These are phyloP conservation scores for Neonothopanus nambi DNA, from an alignment of 1,284 basidiomycete species.

Conservation along the genomic window DNA sequence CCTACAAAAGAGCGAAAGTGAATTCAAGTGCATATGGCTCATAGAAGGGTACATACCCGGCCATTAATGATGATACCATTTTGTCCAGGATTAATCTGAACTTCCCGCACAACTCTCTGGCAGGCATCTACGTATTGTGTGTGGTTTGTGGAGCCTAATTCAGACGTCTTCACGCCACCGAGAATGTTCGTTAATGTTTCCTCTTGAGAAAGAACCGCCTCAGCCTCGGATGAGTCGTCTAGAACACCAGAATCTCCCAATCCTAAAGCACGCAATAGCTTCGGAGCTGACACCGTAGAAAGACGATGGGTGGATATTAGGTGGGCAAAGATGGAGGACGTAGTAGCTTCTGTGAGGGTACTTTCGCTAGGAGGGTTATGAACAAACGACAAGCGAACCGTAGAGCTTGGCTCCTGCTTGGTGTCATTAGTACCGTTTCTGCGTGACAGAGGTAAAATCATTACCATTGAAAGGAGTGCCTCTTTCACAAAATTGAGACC, in stretches of 20 bases:
- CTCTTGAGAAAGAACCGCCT: conserved; percentile 38
- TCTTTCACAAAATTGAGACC: conserved; percentile 61
- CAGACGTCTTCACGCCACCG: conserved; percentile 33
- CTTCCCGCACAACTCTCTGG: conserved; percentile 45
- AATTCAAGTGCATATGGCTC: background rate
- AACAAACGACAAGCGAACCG: conserved; percentile 61
- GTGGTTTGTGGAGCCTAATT: conserved; percentile 37
- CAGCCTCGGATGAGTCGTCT: conserved; percentile 24
- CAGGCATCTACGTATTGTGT: conserved; percentile 42
- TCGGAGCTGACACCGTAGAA: conserved; percentile 35
- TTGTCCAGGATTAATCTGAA: conserved; percentile 60
- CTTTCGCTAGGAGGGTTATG: conserved; percentile 50
- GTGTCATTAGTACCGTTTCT: background rate
- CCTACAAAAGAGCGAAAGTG: conserved; percentile 44
- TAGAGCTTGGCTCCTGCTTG: conserved; percentile 41
- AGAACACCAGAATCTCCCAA: conserved; percentile 19
- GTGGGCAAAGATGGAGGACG: conserved; percentile 48
- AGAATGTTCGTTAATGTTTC: conserved; percentile 36
- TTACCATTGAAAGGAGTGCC: conserved; percentile 66
- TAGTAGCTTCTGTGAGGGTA: conserved; percentile 18
- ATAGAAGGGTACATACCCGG: conserved; percentile 50
- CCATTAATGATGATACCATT: conserved; percentile 78
- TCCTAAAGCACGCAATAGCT: conserved; percentile 41
- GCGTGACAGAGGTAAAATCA: conserved; percentile 10
- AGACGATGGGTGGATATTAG: conserved; percentile 42